phyloP scores from a whole-genome alignment of 257 asterid genomes.

The Jaltomata sinuosa region DNA sequence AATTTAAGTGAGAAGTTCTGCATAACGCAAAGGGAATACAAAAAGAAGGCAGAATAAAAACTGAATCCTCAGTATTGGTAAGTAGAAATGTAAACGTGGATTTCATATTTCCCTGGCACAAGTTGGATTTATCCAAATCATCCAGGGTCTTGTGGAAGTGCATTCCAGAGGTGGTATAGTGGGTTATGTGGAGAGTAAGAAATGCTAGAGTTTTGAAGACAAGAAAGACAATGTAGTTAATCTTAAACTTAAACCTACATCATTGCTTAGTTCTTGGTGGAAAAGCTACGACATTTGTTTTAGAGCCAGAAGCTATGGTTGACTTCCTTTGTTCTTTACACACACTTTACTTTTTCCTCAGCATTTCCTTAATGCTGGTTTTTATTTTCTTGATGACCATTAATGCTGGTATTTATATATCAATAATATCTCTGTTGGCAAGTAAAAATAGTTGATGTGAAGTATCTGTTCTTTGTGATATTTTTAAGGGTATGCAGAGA shows the following conservation, averaged over 20 bases:
- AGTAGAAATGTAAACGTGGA: background rate
- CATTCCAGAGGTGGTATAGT: background rate
- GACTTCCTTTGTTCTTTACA: background rate
- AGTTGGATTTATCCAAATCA: background rate
- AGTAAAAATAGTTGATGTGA: background rate
- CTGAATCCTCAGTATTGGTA: background rate
- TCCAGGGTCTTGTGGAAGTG: background rate
- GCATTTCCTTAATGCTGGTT: background rate
- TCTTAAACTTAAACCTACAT: background rate
- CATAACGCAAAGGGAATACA: background rate
- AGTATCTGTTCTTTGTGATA: background rate
- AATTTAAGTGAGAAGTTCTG: background rate
- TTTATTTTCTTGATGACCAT: too few relatives aligned
- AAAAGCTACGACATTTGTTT: background rate
- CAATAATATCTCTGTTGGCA: background rate
- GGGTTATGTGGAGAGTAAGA: background rate
- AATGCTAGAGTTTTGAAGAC: background rate
- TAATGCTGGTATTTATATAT: background rate
- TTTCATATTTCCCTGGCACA: background rate
- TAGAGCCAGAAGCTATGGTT: background rate
- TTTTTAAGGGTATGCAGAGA: background rate
- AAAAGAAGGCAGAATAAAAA: background rate
- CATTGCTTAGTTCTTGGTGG: background rate
- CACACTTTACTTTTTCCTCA: background rate
- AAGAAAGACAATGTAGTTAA: background rate